Evolutionary conservation across 2,329 filamentous ascomycete genomes (phyloP), one percentile per base, ranked within the genome.

Genomic region (Fusarium equiseti): DNA sequence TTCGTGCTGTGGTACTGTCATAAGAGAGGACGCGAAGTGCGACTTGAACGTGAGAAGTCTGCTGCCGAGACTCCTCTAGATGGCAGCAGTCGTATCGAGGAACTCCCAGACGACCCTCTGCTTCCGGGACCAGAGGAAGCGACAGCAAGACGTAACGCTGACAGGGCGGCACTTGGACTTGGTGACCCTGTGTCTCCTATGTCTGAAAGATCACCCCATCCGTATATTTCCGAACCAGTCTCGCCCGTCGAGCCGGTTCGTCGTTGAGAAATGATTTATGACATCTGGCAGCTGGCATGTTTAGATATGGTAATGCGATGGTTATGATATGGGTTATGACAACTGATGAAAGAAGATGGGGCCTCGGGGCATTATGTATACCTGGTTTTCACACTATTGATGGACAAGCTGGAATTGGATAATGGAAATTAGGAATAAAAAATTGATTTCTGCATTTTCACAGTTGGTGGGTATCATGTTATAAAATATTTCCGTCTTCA

Each of bases 1-100:
- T 96, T 97, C 78, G 93, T 97, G 46, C 90, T 98, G 75, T 99
- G 95, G 95, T 99, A 98, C 82, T 98, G 95, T 82, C 92, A 98
- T 82, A 98, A 98, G 84, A 92, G 96, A 57, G 96, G 96, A 42
- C 90, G 90, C 46, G 95, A 99, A 82, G 90, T 90, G 9, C 89
- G 96, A 53, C 87, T 98, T 15, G 91, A 92, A 77, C 88, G 79
- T 53, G 86, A 89, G 75, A 82, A 81, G 55, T 72, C 79, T 2
- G 79, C 77, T 13, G 74, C 76, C 2, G 81, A 79, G 35, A 72
- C 63, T 12, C 73, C 74, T 16, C 71, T 83, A 38, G 81, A 83
- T 27, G 83, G 78, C 15, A 76, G 77, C 59, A 73, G 79, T 29
- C 80, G 84, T 26, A 79, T 86, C 45, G 84, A 87, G 72, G 85